Conservation (phyloP, 2,329 filamentous ascomycete species). For the Fusarium illudens region DNA sequence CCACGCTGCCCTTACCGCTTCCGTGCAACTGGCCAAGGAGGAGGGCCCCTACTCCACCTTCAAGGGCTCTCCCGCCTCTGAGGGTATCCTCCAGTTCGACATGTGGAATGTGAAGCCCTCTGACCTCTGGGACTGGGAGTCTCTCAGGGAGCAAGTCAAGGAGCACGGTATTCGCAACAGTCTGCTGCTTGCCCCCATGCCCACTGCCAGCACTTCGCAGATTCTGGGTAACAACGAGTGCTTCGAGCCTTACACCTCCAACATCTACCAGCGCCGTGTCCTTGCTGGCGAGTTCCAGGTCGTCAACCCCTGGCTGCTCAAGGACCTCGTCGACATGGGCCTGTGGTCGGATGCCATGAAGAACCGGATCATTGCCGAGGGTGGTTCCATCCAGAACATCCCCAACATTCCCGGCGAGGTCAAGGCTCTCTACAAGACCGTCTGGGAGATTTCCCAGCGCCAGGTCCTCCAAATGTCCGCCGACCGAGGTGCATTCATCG, state of each 20-base stretch:
- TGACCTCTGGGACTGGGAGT: conserved; percentile 95
- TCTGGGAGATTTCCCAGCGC: conserved; percentile 98
- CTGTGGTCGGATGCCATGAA: conserved; percentile 99
- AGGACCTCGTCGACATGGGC: conserved; percentile 97
- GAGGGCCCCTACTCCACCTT: conserved; percentile 90
- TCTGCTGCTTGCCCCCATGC: conserved; percentile 95
- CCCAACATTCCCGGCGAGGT: conserved; percentile 95
- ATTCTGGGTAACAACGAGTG: conserved; percentile 99
- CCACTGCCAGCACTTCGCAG: conserved; percentile 95
- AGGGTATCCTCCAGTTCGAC: conserved; percentile 97
- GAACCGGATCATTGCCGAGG: conserved; percentile 98
- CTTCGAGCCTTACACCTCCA: conserved; percentile 99
- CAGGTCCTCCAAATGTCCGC: conserved; percentile 97
- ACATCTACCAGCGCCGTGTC: conserved; percentile 99
- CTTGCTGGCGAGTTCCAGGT: conserved; percentile 99
- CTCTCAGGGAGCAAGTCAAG: conserved; percentile 89
- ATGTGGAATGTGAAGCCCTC: conserved; percentile 97
- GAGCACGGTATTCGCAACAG: conserved; percentile 96
- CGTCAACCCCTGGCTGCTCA: conserved; percentile 98
- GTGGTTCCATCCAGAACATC: conserved; percentile 95
- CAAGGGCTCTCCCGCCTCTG: conserved; percentile 89
- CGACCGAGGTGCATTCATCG: conserved; percentile 97
- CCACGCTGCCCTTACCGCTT: conserved; percentile 91
- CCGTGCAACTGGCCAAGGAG: conserved; percentile 83
- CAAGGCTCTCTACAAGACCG: conserved; percentile 98